Percentiles rank a stretch among this genome's conserved stretches.
These are phyloP conservation scores for Neurospora hispaniola DNA, from an alignment of 495 filamentous ascomycete species.

Conservation along the genomic window DNA sequence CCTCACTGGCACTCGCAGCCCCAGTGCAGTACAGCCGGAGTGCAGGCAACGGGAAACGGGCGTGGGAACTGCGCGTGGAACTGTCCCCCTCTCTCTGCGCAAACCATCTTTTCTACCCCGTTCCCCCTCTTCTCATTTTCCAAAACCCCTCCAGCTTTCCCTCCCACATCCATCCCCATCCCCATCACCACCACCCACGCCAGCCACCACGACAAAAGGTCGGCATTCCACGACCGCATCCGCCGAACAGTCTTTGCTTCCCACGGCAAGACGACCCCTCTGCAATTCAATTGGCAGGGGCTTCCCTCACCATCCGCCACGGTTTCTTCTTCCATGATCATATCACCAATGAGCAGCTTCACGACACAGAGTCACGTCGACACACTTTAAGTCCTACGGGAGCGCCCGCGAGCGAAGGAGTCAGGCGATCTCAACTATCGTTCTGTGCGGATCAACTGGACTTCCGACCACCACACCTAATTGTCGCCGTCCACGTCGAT, in stretches of 20 bases:
- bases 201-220: background rate
- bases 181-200: slow-evolving; percentile 7
- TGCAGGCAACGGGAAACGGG: background rate
- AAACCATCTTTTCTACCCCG: slow-evolving; percentile 24
- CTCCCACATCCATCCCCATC: slow-evolving; percentile 6
- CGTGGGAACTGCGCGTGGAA: slow-evolving; percentile 10
- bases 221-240: background rate
- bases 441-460: slow-evolving; percentile 33
- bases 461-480: slow-evolving; percentile 18
- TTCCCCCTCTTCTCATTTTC: slow-evolving; percentile 20
- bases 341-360: slow-evolving; percentile 49
- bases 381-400: slow-evolving; percentile 54
- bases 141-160: slow-evolving; percentile 23
- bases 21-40: background rate
- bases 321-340: slow-evolving; percentile 37
- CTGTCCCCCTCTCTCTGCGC: slow-evolving; percentile 12
- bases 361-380: slow-evolving; percentile 38
- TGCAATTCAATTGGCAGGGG: slow-evolving; percentile 14
- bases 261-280: slow-evolving; percentile 15
- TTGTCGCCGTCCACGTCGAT: slow-evolving; percentile 26
- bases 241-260: slow-evolving; percentile 16
- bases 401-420: slow-evolving; percentile 38
- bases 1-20: background rate
- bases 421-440: slow-evolving; percentile 43
- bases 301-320: slow-evolving; percentile 15